Evolutionary conservation across 441 rosid genomes (phyloP), one percentile per base, ranked within the genome.

Genomic region (Populus trichocarpa): DNA sequence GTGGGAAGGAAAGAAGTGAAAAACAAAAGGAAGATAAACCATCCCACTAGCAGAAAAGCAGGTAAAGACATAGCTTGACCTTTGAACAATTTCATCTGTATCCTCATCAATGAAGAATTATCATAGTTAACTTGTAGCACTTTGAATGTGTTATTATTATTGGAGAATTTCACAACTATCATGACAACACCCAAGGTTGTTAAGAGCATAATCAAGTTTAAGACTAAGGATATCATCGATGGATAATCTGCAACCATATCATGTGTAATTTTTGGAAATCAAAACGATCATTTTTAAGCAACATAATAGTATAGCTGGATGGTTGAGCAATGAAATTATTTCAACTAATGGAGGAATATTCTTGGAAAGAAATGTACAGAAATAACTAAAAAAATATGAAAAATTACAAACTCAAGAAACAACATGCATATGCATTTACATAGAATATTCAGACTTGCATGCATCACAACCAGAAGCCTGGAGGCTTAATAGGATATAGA

Each of bases 391-490:
- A 18, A 7, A 75, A 28, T 22, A n/a, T 9, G 36, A 77, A 25
- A 36, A 70, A 59, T 14, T 33, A 50, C 35, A 40, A 67, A 40
- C 66, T 75, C 63, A 66, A 75, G 70, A 67, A 75, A 50, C 28
- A 75, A 20, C 42, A 75, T 42, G 30, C 28, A 38, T 6, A 33
- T 22, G 36, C 18, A 22, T 10, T 42, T 10, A 42, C 16, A 42
- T 42, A 11, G 50, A 10, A 10, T 42, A 42, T 74, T 53, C 1
- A 70, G 53, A 61, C 70, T 36, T 70, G 28, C 65, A 57, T 42
- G 75, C 50, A 36, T 73, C 42, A 70, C 36, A 75, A 59, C 23
- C 18, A 74, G 67, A 53, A 74, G 65, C 81, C 30, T 20, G 18
- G 18, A 23, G 63, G 50, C 23, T 53, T 75, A 25, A 73, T 33